Evolutionary conservation across 2,329 filamentous ascomycete genomes (phyloP).

Genomic region (Orbilia javanica): DNA sequence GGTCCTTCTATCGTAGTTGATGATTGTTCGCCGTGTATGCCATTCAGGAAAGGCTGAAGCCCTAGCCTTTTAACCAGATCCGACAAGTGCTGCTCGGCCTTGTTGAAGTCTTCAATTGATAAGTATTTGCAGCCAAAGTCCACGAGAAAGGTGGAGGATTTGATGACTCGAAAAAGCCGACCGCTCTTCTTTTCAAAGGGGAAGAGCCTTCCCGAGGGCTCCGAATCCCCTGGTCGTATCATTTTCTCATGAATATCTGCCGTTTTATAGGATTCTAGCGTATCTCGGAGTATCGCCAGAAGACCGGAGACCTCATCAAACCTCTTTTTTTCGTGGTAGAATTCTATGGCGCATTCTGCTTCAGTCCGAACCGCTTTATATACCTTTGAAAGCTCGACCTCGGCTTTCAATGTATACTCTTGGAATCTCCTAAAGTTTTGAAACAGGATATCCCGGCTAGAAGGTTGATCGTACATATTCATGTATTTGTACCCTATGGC

Average conservation of each 20-base stretch:
- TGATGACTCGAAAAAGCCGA: not conserved
- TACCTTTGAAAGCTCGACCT: not conserved
- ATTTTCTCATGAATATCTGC: not conserved
- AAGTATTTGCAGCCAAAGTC: too few species aligned
- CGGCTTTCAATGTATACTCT: not conserved
- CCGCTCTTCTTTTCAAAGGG: not conserved
- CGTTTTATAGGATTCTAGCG: not conserved
- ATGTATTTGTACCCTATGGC: not conserved
- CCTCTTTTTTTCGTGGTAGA: not conserved
- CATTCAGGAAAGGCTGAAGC: not conserved
- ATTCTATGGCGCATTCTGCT: not conserved
- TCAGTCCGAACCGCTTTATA: not conserved
- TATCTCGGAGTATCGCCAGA: not conserved
- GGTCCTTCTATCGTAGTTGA: too few species aligned
- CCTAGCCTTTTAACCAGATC: not conserved
- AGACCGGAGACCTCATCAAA: not conserved
- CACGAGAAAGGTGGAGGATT: not conserved
- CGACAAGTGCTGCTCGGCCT: not conserved
- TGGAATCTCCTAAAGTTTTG: not conserved
- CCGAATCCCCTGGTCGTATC: not conserved
- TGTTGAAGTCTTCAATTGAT: not conserved
- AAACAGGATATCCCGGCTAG: not conserved
- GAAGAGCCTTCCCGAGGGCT: not conserved
- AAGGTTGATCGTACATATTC: too few species aligned
- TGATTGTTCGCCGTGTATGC: too few species aligned